Conservation (phyloP, 2,329 filamentous ascomycete species). For the Ophidiomyces ophidiicola region DNA sequence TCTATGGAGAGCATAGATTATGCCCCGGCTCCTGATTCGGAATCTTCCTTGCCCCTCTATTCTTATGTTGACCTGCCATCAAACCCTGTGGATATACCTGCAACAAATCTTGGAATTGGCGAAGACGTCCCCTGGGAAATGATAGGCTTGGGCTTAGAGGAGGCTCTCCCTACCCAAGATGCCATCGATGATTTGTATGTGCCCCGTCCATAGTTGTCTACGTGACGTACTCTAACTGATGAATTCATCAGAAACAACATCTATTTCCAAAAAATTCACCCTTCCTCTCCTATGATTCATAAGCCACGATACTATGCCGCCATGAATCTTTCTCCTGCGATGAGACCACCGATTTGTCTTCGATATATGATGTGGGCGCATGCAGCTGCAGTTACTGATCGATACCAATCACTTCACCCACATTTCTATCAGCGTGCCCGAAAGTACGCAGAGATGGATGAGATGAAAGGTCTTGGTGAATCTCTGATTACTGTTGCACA, state of each 20-base stretch:
- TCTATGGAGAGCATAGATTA: neutral
- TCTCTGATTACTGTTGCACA: conserved; percentile 74
- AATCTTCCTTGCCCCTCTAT: neutral
- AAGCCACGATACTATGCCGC: conserved; percentile 74
- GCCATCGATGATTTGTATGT: conserved; percentile 71
- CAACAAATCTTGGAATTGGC: conserved; percentile 18
- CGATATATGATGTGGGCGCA: conserved; percentile 95
- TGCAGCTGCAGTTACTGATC: conserved; percentile 74
- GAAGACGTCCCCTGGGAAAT: conserved; percentile 67
- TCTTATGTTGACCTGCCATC: conserved; percentile 1
- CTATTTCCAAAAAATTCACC: conserved; percentile 84
- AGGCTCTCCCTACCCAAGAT: conserved; percentile 64
- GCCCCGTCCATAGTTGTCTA: neutral
- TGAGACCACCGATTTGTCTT: conserved; percentile 74
- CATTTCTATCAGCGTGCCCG: conserved; percentile 82
- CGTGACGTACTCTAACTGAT: neutral
- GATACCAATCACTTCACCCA: conserved; percentile 65
- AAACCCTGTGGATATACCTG: neutral
- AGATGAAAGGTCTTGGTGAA: conserved; percentile 86
- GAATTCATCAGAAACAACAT: conserved; percentile 52
- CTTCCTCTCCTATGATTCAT: conserved; percentile 78
- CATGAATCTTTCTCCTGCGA: conserved; percentile 75
- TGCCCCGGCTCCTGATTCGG: no score
- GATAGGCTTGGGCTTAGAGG: conserved; percentile 68
- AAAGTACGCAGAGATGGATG: conserved; percentile 81